These are phyloP conservation scores for Eucalyptus cloeziana DNA, from an alignment of 345 rosid genomes.

Conservation along the genomic window DNA sequence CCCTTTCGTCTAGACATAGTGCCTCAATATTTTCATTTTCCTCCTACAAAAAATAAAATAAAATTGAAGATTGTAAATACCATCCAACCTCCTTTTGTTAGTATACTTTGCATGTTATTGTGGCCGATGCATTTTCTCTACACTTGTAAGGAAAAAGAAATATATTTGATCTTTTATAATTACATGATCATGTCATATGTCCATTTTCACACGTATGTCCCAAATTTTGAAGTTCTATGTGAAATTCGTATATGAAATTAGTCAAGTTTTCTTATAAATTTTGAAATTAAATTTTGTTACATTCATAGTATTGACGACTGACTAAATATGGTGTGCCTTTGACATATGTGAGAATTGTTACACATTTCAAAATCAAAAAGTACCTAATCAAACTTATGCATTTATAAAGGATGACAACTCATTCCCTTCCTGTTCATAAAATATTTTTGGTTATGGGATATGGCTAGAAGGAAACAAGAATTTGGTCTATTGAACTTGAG, in stretches of 20 bases:
- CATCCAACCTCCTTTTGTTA: neutral
- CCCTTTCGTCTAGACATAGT: too few relatives aligned
- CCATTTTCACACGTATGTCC: neutral
- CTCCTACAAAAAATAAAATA: too few relatives aligned
- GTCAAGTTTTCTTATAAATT: neutral
- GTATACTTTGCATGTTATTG: neutral
- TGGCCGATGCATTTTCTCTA: neutral
- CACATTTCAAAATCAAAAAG: neutral
- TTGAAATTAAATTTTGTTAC: too few relatives aligned
- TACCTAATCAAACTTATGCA: neutral
- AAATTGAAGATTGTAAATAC: neutral
- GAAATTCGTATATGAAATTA: neutral
- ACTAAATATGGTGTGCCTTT: neutral
- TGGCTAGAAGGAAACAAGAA: neutral
- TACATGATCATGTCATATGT: neutral
- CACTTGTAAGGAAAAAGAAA: too few relatives aligned
- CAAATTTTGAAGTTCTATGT: neutral
- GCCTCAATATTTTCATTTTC: too few relatives aligned
- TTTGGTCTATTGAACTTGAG: too few relatives aligned
- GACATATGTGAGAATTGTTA: neutral
- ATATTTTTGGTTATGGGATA: neutral
- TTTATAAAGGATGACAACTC: neutral
- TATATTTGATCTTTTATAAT: neutral
- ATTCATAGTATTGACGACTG: rapidly evolving
- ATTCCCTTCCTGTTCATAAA: neutral